Base-by-base conservation (phyloP, 2,329 filamentous ascomycete species). In the Pseudogymnoascus sp. region DNA sequence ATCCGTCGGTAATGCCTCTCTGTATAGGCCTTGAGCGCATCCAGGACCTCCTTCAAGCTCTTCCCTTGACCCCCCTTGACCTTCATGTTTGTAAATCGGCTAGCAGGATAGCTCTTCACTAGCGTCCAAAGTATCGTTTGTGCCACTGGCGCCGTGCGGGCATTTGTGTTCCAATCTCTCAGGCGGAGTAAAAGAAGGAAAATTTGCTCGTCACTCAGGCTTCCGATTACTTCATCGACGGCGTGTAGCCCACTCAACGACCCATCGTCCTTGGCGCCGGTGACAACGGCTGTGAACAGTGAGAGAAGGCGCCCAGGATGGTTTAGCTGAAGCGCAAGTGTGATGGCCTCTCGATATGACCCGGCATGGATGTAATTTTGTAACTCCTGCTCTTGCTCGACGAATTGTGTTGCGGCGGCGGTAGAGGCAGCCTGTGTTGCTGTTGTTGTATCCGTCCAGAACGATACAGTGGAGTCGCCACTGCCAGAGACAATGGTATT, bases 131-230 rank as follows among this genome's bases (percentile, higher is more conserved):
- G 78, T 13, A 99, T 87, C 35, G 88, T 85, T 76, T 99, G 95
- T 0, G 95, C 90, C 1, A 97, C 86, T 4, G 87, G 83, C 0
- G 92, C 88, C 3, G 91, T 96, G 66, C 91, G 84, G 0, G 91
- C 92, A 70, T 97, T 97, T 4, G 95, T 96, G 74, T 99, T 99
- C 95, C 95, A 99, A 77, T 99, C 95, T 53, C 96, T 84, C 50
- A 97, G 77, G 64, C 95, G 83, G 38, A 93, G 80, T 0, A 99
- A 82, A 13, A 99, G 82, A 6, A 86, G 80, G 76, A 91, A 96
- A 13, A 99, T 83, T 74, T 97, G 93, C 69, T 93, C 89, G 69
- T 95, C 88, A 4, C 88, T 88, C 5, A 99, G 81, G 11, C 79
- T 84, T n/a, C 82, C 84, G 0, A 99, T 80, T 0, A 96, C 93